Percentiles rank a stretch among this genome's conserved stretches.
Evolutionary conservation across 768 basidiomycete genomes (phyloP).

Genomic region (Crucibulum laeve): DNA sequence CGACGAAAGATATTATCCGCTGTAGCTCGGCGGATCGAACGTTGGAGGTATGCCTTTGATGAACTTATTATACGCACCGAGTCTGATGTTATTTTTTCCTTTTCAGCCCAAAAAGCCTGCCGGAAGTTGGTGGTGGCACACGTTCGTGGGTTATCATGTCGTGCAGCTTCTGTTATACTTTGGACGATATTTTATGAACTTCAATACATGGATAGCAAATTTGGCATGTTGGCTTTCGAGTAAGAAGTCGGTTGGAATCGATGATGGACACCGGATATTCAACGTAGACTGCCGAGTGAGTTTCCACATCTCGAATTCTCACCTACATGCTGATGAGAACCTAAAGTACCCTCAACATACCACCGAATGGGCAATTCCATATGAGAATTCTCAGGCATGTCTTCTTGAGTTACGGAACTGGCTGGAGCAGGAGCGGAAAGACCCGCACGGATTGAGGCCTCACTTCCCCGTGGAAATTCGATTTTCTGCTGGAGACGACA

Average conservation of each 20-base stretch:
- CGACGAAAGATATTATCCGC: conserved; percentile 67
- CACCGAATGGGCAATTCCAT: conserved; percentile 92
- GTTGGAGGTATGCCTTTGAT: conserved; percentile 66
- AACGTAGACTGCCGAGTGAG: conserved; percentile 91
- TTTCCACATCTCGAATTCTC: conserved; percentile 7
- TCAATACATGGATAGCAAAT: conserved; percentile 63
- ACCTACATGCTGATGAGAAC: conserved; percentile 13
- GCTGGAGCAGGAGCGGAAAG: conserved; percentile 60
- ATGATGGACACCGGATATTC: conserved; percentile 80
- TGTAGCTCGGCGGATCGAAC: conserved; percentile 76
- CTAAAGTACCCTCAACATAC: conserved; percentile 92
- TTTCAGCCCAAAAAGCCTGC: conserved; percentile 46
- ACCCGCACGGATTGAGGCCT: conserved; percentile 73
- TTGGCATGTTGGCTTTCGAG: conserved; percentile 68
- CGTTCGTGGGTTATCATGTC: conserved; percentile 73
- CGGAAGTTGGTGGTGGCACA: conserved; percentile 65
- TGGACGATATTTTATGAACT: conserved; percentile 54
- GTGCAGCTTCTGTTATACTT: conserved; percentile 82
- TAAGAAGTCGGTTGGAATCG: conserved; percentile 52
- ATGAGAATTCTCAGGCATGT: conserved; percentile 58
- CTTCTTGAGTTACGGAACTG: conserved; percentile 69
- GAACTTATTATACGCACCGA: conserved; percentile 1
- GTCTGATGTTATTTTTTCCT: conserved; percentile 7
- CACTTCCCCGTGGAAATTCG: conserved; percentile 95
- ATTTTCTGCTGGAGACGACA: conserved; percentile 83